Conservation (phyloP, 148 eudicot species). For the Oxyria digyna region DNA sequence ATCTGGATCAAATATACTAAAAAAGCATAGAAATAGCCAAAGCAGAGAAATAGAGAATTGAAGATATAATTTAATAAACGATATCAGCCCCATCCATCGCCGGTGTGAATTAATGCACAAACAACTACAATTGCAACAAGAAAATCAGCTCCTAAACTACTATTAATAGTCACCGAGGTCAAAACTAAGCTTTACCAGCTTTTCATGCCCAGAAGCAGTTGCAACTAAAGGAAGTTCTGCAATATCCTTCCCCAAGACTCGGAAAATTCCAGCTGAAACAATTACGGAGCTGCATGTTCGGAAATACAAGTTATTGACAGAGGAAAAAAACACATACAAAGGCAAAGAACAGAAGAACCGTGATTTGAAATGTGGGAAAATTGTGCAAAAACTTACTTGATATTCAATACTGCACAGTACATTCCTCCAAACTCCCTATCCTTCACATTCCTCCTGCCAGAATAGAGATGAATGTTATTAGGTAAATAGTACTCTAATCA, state of each 20-base stretch:
- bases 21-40: no score
- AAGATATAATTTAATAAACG: neutral
- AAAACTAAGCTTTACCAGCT: constrained; percentile 36
- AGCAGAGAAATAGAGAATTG: no score
- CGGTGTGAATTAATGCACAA: neutral
- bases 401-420: constrained; percentile 62
- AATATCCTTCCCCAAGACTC: constrained; percentile 64
- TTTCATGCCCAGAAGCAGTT: constrained; percentile 44
- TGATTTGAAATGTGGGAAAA: neutral
- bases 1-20: neutral
- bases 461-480: neutral
- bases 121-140: neutral
- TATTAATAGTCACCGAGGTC: neutral
- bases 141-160: neutral
- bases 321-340: neutral
- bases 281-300: constrained; percentile 46
- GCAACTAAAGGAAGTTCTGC: constrained; percentile 87
- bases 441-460: constrained; percentile 44
- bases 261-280: constrained; percentile 64
- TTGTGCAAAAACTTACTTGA: constrained; percentile 35
- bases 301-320: neutral
- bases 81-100: no score
- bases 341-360: neutral
- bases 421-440: constrained; percentile 73
- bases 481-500: neutral